These are phyloP conservation scores for sorghum (Sorghum bicolor) DNA, from an alignment of 176 grass and related monocot genomes.

Conservation along the genomic window Sorghum_bicolor_NCBIv3 NC_012872.2:7069001-7069500, in stretches of 20 bases:
- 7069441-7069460: too few relatives aligned
- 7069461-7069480: too few relatives aligned
- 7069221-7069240: conserved; percentile 14
- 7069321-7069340: background rate
- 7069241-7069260: background rate
- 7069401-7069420: too few relatives aligned
- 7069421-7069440: too few relatives aligned
- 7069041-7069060: too few relatives aligned
- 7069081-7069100: background rate
- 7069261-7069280: background rate
- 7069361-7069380: background rate
- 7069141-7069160: background rate
- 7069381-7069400: too few relatives aligned
- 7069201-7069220: background rate
- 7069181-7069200: background rate
- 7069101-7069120: background rate
- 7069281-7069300: background rate
- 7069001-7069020: background rate
- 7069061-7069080: background rate
- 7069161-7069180: background rate
- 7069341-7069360: background rate
- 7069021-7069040: background rate
- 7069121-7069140: background rate
- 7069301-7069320: background rate
- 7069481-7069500: too few relatives aligned